Base-by-base conservation (phyloP, 441 rosid genomes). In the Brassica hybrid region DNA sequence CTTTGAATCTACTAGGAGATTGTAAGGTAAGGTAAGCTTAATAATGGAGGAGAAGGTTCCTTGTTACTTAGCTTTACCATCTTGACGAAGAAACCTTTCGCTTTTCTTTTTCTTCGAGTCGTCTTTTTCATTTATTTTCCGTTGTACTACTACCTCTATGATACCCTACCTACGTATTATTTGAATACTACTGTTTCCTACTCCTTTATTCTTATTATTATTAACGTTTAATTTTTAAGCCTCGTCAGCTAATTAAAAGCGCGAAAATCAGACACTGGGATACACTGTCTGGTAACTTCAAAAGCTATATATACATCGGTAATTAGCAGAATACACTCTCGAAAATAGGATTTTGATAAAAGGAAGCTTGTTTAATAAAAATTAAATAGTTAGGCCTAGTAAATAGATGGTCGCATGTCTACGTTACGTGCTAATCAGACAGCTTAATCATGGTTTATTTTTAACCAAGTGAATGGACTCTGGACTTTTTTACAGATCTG, bases 81-180 rank as follows among this genome's bases (percentile, higher is more conserved):
- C 71, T 76, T 23, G 76, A 76, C 71, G 76, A 76, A 76, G 76
- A 71, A 71, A 64, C 76, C 61, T 63, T 56, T 71, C 48, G 43
- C 58, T 52, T 76, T 76, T 19, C 30, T 10, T 57, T 43, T 12
- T 0, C 0, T 11, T 43, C 5, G 58, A 52, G 58, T 0, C 43
- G 11, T 1, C 36, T 50, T 61, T 65, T 50, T 10, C 72, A 54
- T 16, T 30, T 68, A 27, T 36, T 13, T 18, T 9, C 6, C 0
- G 5, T 21, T 4, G 68, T 75, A 75, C 10, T 75, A 75, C 10
- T 57, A 8, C 1, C 16, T 45, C 54, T 45, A 45, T 16, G 38
- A 34, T 34, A 7, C 8, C 32, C 34, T 34, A 34, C 38, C 38
- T 34, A 34, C 38, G 8, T 34, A 34, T 34, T 21, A 21, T 21